Conservation (phyloP, 73 alveolate genomes). For the Urostyla sp. region DNA sequence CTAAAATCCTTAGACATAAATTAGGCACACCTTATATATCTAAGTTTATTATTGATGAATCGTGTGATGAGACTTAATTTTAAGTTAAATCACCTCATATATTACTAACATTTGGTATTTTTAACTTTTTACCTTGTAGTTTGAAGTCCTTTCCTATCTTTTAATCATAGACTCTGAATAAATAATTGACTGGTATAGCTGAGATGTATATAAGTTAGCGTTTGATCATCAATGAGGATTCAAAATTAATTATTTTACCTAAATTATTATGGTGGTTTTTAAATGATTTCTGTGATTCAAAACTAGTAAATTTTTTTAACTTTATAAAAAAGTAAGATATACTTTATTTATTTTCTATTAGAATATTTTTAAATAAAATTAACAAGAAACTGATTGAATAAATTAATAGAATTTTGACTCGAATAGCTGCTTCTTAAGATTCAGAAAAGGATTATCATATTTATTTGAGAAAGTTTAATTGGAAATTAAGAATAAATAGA, state of each 20-base stretch:
- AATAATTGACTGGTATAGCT: conserved; percentile 1
- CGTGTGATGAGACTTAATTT: not conserved
- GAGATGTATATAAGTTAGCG: conserved; percentile 3
- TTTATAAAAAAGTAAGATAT: conserved; percentile 14
- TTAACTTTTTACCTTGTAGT: too few species aligned
- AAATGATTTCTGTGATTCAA: not conserved
- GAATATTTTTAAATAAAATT: conserved; percentile 2
- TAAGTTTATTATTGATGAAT: not conserved
- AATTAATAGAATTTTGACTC: conserved; percentile 14
- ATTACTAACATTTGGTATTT: conserved; percentile 10
- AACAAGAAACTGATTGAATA: not conserved
- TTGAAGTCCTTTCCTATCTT: too few species aligned
- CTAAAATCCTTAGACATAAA: not conserved
- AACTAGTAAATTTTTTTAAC: not conserved
- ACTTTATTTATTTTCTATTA: not conserved
- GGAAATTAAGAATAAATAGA: too few species aligned
- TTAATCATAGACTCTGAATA: conserved; percentile 16
- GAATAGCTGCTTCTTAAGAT: conserved; percentile 13
- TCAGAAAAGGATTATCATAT: too few species aligned
- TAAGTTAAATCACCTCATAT: conserved; percentile 6
- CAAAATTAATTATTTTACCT: not conserved
- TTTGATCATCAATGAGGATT: not conserved
- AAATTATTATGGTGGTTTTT: conserved; percentile 23
- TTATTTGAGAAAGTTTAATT: too few species aligned
- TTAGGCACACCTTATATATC: not conserved